Base-by-base conservation (phyloP, 192 early-diverging fungal genomes). In the Coemansia reversa region DNA sequence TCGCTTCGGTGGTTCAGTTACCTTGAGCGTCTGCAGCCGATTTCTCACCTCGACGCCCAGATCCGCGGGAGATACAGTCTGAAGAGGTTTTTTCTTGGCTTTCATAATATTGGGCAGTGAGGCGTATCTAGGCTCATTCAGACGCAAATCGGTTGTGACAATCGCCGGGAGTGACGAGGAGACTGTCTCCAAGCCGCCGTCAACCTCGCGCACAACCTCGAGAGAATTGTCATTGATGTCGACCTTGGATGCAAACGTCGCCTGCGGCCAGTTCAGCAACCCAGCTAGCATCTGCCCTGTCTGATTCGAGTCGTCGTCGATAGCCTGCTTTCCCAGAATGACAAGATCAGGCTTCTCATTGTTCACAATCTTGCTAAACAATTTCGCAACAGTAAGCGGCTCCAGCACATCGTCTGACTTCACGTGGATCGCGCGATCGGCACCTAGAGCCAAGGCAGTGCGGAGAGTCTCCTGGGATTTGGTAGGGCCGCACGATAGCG, bases 241-340 rank as follows among this genome's bases (percentile, higher is more conserved):
- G 62, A 99, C 79, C 84, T 98, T 96, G 74, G 92, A 93, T 18
- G 97, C 95, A 86, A 98, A 98, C 22, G 97, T 96, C 19, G 89
- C 93, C 91, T 97, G 95, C 33, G 93, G 90, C 94, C 94, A 95
- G 60, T 85, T 85, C 45, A 99, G 80, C 42, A 99, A 82, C 29
- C 97, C 97, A 48, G 94, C 97, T 28, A 99, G 88, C 94, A 99
- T 97, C 86, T 99, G 95, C 7, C 97, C 95, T 14, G 94, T 97
- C 79, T 99, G 97, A 82, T 89, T 92, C 52, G 91, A 79, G 74
- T 99, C 97, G 75, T 99, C 97, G 84, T 97, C 97, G 70, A 99
- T 99, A 33, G 95, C 95, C 85, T 99, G 97, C 84, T 99, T 99
- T 55, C 97, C 97, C 55, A 99, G 81, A 56, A 99, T 91, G 18